Evolutionary conservation across 768 basidiomycete genomes (phyloP).

Genomic region (Pisolithus microcarpus): DNA sequence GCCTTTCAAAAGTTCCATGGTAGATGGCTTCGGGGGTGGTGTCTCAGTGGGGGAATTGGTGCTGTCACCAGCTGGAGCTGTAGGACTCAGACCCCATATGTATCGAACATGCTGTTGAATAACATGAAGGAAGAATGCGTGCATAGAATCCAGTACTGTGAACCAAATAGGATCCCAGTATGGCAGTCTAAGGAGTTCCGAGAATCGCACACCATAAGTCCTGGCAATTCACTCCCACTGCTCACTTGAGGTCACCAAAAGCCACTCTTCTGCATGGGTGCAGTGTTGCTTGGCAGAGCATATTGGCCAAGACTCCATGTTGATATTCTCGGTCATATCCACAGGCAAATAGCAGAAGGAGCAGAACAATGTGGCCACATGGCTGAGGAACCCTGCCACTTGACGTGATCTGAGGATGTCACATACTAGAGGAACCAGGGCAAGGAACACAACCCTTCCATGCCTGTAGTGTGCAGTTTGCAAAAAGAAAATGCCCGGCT

Average conservation of each 20-base stretch:
- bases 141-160: constrained; percentile 37
- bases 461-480: no score
- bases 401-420: constrained; percentile 29
- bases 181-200: no score
- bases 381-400: constrained; percentile 16
- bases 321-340: neutral
- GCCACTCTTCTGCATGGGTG: no score
- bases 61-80: no score
- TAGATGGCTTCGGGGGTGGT: no score
- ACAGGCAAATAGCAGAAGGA: neutral
- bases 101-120: constrained; percentile 19
- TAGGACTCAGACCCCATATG: constrained; percentile 6
- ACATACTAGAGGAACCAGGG: constrained; percentile 28
- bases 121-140: constrained; percentile 24
- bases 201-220: no score
- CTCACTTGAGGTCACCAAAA: no score
- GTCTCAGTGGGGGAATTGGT: no score
- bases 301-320: neutral
- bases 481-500: no score
- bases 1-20: no score
- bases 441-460: constrained; percentile 24
- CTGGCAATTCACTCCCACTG: no score
- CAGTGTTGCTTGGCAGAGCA: constrained; percentile 17
- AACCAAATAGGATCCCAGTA: no score
- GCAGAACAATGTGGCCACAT: neutral